A percentile compares a stretch with the other conserved stretches of the same genome.
Conservation (phyloP, 1,139 yeast genomes). For the Zygosaccharomyces sapae region DNA sequence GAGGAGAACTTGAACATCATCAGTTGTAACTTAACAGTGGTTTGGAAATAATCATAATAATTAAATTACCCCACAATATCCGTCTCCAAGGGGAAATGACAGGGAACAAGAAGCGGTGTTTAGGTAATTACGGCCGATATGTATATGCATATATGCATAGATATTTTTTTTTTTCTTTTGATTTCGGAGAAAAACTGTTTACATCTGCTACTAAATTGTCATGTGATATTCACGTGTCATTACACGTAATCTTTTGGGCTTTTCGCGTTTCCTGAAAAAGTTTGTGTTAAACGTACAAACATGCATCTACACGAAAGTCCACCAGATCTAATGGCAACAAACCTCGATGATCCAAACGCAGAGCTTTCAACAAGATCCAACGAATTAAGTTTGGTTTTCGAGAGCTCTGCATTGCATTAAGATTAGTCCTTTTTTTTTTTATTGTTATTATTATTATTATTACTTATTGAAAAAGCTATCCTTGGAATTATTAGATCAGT, state of each 20-base stretch:
- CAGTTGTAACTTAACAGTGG: background rate
- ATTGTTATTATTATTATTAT: too few relatives aligned
- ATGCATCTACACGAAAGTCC: background rate
- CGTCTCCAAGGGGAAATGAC: background rate
- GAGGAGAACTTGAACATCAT: background rate
- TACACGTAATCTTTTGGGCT: background rate
- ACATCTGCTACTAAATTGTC: too few relatives aligned
- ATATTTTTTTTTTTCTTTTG: too few relatives aligned
- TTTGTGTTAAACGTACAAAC: constrained; percentile 2
- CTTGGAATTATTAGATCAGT: background rate
- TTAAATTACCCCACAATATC: background rate
- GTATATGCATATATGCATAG: background rate
- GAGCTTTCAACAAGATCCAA: background rate
- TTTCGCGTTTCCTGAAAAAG: background rate
- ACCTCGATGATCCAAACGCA: background rate
- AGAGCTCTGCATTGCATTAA: background rate
- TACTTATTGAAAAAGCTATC: background rate
- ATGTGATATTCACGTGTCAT: too few relatives aligned
- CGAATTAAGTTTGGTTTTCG: background rate
- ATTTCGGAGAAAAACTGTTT: background rate
- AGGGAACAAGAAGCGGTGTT: background rate
- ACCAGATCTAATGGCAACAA: background rate
- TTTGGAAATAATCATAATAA: background rate
- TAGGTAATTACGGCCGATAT: constrained; percentile 1
- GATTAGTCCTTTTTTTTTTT: too few relatives aligned